A percentile compares a stretch with the other conserved stretches of the same genome.
phyloP scores from a whole-genome alignment of 495 filamentous ascomycete species.

The Gamarada debralockiae region DNA sequence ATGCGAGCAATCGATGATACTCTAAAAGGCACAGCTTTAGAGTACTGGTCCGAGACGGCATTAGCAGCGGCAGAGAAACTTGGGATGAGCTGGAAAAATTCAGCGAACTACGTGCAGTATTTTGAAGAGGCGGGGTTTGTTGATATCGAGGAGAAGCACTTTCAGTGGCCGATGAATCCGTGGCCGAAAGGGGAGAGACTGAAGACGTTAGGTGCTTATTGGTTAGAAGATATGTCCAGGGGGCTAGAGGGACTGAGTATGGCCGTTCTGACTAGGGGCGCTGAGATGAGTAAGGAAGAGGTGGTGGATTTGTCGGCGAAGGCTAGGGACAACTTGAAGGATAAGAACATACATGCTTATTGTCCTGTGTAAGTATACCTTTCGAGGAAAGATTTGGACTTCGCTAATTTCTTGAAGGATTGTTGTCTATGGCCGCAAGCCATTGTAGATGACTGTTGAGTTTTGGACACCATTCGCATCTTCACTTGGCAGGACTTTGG shows the following conservation, averaged over 20 bases:
- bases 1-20: constrained; percentile 1
- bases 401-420: constrained; percentile 1
- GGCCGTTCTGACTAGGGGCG: constrained; percentile 25
- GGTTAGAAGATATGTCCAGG: constrained; percentile 32
- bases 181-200: constrained; percentile 44
- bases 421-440: constrained; percentile 5
- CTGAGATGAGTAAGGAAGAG: constrained; percentile 4
- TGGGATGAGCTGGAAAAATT: not conserved
- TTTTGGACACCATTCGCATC: too few relatives aligned
- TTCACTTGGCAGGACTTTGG: too few relatives aligned
- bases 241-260: constrained; percentile 41
- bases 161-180: constrained; percentile 46
- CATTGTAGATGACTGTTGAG: not conserved
- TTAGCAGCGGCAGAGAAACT: not conserved
- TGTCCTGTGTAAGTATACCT: constrained; percentile 6
- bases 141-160: constrained; percentile 42
- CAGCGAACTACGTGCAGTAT: constrained; percentile 4
- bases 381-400: too few relatives aligned
- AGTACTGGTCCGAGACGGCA: not conserved
- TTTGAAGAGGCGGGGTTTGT: constrained; percentile 54
- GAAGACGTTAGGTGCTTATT: constrained; percentile 43
- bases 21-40: not conserved
- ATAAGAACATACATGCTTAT: constrained; percentile 14
- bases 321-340: constrained; percentile 1
- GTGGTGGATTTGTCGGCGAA: constrained; percentile 2